Base-by-base conservation (phyloP, 2,329 filamentous ascomycete species). In the Aspergillus texensis region DNA sequence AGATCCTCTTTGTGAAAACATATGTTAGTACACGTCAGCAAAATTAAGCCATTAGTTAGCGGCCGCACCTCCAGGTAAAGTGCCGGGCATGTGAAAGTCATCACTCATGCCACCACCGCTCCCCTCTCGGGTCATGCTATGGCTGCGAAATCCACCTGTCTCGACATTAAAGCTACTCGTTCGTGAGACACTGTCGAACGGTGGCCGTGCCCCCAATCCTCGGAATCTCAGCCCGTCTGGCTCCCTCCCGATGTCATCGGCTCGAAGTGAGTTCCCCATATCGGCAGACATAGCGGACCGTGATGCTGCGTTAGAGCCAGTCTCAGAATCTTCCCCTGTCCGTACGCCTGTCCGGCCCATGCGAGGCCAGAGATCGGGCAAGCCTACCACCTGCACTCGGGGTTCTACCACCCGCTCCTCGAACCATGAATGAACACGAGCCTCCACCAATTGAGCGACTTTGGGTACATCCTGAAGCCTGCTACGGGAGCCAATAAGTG, bases 361-460 rank as follows among this genome's bases (percentile, higher is more conserved):
- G 39, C 87, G 80, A 1, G 87, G 87, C 87, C 87, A 89, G 3
- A 89, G 77, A 59, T 84, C 85, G 1, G 87, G 87, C 4, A 89
- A 76, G 1, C 86, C 85, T 26, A 89, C 87, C 36, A 89, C 86
- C 70, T 89, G 87, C 65, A 89, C 88, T 19, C 87, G 82, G 4
- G 87, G 87, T 71, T 89, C 87, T 5, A 90, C 87, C 41, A 86
- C 87, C 53, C 88, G 83, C 65, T 89, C 87, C 72, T 90, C 87
- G 70, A 90, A 89, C 87, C 87, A 90, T 45, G 86, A 84, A 69
- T 89, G 87, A 6, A 89, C 83, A 50, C 87, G 82, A 5, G 85
- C 84, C 74, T 90, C 87, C 39, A 90, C 86, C 1, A 90, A 78
- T 65, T 89, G 87, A 0, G 88, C 87, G 54, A 89, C 87, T 65